Evolutionary conservation across 306 rosid genomes (phyloP).

Genomic region (Macrotyloma uniflorum): DNA sequence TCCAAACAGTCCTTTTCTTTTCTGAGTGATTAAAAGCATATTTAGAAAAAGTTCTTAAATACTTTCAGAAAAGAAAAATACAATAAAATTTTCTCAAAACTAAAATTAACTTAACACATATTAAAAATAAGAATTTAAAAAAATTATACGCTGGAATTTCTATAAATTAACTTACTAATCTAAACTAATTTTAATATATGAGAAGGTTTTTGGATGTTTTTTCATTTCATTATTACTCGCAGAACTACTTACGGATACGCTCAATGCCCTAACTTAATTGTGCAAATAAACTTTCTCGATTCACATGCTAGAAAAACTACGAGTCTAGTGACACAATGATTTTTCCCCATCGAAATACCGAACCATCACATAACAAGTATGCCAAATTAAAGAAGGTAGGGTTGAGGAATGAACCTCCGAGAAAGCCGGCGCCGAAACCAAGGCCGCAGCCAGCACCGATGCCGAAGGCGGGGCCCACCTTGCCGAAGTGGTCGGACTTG

Average conservation of each 20-base stretch:
- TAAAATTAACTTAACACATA: too few species aligned
- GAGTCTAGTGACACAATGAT: background rate
- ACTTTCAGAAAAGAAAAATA: too few species aligned
- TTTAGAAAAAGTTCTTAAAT: too few species aligned
- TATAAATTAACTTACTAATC: too few species aligned
- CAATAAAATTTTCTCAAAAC: too few species aligned
- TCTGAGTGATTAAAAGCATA: background rate
- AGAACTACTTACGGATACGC: too few species aligned
- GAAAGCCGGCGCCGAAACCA: conserved; percentile 87
- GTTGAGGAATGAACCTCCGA: conserved; percentile 61
- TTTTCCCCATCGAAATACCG: background rate
- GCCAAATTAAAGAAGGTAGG: background rate
- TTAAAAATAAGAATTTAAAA: too few species aligned
- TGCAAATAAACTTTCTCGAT: background rate
- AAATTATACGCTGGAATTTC: too few species aligned
- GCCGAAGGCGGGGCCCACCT: conserved; percentile 88
- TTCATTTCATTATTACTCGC: too few species aligned
- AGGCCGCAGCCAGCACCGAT: conserved; percentile 83
- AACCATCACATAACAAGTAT: background rate
- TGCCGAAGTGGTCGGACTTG: conserved; percentile 55
- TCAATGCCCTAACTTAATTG: background rate
- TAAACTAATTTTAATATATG: too few species aligned
- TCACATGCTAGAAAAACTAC: background rate
- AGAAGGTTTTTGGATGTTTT: too few species aligned
- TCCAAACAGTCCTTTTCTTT: background rate